Evolutionary conservation across 495 filamentous ascomycete species (phyloP), one percentile per base, ranked within the genome.

Genomic region (Hypomontagnella submonticulosa): DNA sequence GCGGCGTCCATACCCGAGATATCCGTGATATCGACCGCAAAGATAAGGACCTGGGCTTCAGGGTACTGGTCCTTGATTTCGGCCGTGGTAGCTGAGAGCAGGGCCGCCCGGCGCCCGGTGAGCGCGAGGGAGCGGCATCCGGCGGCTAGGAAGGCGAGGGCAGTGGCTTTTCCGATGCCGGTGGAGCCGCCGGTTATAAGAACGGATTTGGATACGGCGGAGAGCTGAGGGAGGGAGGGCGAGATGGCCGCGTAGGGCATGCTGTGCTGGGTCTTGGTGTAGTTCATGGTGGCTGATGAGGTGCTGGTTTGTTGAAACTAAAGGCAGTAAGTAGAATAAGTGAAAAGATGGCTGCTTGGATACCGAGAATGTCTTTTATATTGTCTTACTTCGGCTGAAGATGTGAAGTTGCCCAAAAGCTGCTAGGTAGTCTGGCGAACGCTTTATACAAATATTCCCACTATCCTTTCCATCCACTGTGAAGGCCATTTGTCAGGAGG

Each of bases 111-210:
- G 8, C 40, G 40, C 6, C 40, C 40, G 40, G 40, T 43, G 40
- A 43, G n/a, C 3, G 40, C 40, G 1, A 43, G 40, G 16, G 6
- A 15, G 11, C 40, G 16, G 15, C n/a, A 42, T 1, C 70, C 70
- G 2, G 73, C 61, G 7, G 38, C 48, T 19, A 67, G 60, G 47
- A 76, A 72, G 11, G 68, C 56, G 42, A 49, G 61, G 11, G 73
- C 71, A 32, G 68, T 70, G 20, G 27, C 50, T 6, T 54, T 56
- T 23, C 74, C 79, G 44, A 82, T 70, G 37, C 79, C 78, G 16
- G 68, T 57, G 37, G 70, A 70, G 18, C 69, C 79, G 4, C 80
- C 79, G 36, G 78, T 77, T 50, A 82, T 73, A 20, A 82, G 44
- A 15, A 78, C 57, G 20, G 78, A 75, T 53, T 77, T 80, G 1